These are phyloP conservation scores for Neofusicoccum laricinum DNA, from an alignment of 2,329 filamentous ascomycete species.

Conservation along the genomic window DNA sequence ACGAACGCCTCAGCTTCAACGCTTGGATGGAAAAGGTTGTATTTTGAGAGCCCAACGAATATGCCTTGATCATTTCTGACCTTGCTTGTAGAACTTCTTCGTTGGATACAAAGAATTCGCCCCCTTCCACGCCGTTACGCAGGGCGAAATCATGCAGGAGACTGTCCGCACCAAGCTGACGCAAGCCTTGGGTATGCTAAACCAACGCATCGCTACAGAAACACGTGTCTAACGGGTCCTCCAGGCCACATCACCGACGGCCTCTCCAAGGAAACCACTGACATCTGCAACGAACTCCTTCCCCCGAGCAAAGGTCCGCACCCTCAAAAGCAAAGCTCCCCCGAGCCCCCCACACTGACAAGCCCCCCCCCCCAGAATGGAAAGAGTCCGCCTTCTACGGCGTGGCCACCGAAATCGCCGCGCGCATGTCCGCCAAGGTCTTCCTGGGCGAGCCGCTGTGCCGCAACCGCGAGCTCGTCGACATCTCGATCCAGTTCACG, in stretches of 20 bases:
- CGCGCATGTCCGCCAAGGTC: slow-evolving; percentile 40
- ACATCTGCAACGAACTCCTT: neutral
- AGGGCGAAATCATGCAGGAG: slow-evolving; percentile 4
- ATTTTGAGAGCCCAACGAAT: neutral
- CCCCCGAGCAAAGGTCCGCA: neutral
- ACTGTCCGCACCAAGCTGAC: neutral
- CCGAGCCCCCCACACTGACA: neutral
- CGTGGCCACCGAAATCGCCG: slow-evolving; percentile 33
- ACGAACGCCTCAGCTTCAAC: neutral
- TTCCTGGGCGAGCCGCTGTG: slow-evolving; percentile 39
- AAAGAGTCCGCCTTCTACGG: slow-evolving; percentile 20
- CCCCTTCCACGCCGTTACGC: neutral
- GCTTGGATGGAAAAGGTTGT: neutral
- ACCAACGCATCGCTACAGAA: no score
- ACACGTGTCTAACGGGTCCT: neutral
- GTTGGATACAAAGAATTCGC: neutral
- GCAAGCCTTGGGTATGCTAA: neutral
- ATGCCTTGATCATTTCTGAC: neutral
- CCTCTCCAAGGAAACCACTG: neutral
- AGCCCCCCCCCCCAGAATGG: slow-evolving; percentile 14
- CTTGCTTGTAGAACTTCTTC: neutral
- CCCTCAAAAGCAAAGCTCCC: neutral
- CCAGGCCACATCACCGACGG: neutral
- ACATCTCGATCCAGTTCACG: slow-evolving; percentile 33
- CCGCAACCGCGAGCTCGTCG: slow-evolving; percentile 39